Percentiles rank a stretch among this genome's conserved stretches.
phyloP scores from a whole-genome alignment of 345 rosid genomes.

The Gossypium longicalyx region DNA sequence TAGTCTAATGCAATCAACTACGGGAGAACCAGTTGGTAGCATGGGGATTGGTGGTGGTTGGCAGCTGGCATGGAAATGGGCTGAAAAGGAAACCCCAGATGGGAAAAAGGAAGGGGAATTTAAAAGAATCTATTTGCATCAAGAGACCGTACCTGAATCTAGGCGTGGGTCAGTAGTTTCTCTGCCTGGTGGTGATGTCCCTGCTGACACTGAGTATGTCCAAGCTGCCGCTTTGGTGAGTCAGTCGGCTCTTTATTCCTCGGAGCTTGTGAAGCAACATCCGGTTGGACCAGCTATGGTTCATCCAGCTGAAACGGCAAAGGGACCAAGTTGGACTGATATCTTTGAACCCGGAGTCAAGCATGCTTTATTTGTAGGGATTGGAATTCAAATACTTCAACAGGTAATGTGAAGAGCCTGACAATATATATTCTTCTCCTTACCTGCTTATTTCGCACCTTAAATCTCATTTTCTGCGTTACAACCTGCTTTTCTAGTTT shows the following conservation, averaged over 20 bases:
- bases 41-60: slow-evolving; percentile 92
- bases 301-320: slow-evolving; percentile 71
- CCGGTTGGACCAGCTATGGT: slow-evolving; percentile 84
- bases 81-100: slow-evolving; percentile 61
- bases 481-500: not conserved
- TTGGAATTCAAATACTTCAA: slow-evolving; percentile 92
- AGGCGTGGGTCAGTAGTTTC: slow-evolving; percentile 69
- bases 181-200: slow-evolving; percentile 48
- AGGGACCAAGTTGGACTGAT: slow-evolving; percentile 68
- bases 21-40: slow-evolving; percentile 47
- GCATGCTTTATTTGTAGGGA: slow-evolving; percentile 86
- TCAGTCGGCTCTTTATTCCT: slow-evolving; percentile 75
- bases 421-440: not conserved
- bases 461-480: not conserved
- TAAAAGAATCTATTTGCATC: slow-evolving; percentile 76
- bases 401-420: slow-evolving; percentile 56
- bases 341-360: slow-evolving; percentile 92
- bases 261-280: slow-evolving; percentile 54
- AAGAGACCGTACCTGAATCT: slow-evolving; percentile 61
- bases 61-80: slow-evolving; percentile 99
- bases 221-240: slow-evolving; percentile 94
- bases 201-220: slow-evolving; percentile 50
- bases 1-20: slow-evolving; percentile 50
- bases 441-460: not conserved
- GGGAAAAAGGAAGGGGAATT: slow-evolving; percentile 83